These are phyloP conservation scores for Termitomyces sp. DNA, from an alignment of 768 basidiomycete genomes.

Conservation along the genomic window DNA sequence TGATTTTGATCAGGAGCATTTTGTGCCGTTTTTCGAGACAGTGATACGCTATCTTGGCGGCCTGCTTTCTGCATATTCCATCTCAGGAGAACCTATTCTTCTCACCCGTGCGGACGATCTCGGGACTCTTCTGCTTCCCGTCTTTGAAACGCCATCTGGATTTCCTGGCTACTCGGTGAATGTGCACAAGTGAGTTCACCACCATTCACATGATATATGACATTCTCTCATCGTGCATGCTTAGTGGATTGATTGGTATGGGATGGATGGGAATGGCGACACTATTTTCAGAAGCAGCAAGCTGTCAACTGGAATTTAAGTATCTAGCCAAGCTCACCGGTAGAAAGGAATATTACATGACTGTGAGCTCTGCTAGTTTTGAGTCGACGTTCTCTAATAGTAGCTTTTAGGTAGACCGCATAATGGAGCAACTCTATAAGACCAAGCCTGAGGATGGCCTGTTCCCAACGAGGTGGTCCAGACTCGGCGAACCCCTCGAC, in stretches of 20 bases:
- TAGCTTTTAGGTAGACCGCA: constrained; percentile 25
- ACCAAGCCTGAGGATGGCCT: constrained; percentile 26
- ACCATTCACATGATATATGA: background rate
- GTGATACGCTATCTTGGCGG: constrained; percentile 77
- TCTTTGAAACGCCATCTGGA: constrained; percentile 56
- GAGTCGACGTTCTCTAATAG: background rate
- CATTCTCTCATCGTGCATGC: background rate
- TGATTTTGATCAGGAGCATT: constrained; percentile 18
- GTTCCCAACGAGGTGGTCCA: constrained; percentile 29
- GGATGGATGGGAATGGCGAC: constrained; percentile 25
- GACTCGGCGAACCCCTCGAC: constrained; percentile 19
- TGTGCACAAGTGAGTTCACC: constrained; percentile 35
- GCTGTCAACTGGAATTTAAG: constrained; percentile 73
- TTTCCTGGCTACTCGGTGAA: constrained; percentile 63
- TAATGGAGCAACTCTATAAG: constrained; percentile 33
- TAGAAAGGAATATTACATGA: constrained; percentile 43
- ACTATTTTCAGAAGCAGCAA: constrained; percentile 36
- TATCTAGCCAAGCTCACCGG: constrained; percentile 68
- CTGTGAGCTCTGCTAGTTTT: constrained; percentile 15
- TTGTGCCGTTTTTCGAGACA: constrained; percentile 65
- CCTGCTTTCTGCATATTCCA: constrained; percentile 69
- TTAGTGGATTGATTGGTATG: constrained; percentile 25
- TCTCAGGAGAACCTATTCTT: constrained; percentile 56
- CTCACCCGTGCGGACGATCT: constrained; percentile 65
- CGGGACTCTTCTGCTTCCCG: constrained; percentile 55